Conservation (phyloP, 805 yeast species). For the Starmerella apis region DNA sequence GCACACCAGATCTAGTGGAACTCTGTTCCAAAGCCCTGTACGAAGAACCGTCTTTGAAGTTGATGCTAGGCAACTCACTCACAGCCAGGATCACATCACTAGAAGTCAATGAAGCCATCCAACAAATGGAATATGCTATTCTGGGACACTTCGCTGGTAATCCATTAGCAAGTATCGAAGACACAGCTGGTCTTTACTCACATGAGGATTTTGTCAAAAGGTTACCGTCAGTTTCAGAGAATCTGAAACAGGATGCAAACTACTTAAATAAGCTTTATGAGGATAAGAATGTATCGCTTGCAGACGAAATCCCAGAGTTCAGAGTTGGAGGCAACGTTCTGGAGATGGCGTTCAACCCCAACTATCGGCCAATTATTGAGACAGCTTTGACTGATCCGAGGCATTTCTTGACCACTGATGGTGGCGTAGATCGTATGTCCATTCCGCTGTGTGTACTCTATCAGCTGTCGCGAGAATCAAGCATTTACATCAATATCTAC, state of each 20-base stretch:
- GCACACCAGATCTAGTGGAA: constrained; percentile 13
- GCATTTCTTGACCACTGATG: neutral
- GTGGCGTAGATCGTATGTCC: constrained; percentile 12
- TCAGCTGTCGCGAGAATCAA: constrained; percentile 69
- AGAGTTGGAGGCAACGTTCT: constrained; percentile 33
- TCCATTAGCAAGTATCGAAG: constrained; percentile 28
- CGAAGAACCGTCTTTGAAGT: constrained; percentile 1
- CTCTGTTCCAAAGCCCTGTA: constrained; percentile 2
- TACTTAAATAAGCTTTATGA: neutral
- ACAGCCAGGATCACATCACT: neutral
- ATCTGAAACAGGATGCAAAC: neutral
- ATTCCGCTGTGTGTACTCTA: constrained; percentile 53
- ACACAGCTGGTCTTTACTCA: constrained; percentile 20
- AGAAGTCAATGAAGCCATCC: constrained; percentile 18
- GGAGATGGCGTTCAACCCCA: constrained; percentile 37
- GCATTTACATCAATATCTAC: constrained; percentile 51
- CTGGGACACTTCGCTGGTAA: constrained; percentile 34
- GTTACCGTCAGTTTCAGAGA: constrained; percentile 32
- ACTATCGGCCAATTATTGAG: constrained; percentile 36
- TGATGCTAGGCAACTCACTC: constrained; percentile 6
- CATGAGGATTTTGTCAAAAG: constrained; percentile 7
- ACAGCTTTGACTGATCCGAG: constrained; percentile 37
- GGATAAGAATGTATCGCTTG: neutral
- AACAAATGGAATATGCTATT: constrained; percentile 28
- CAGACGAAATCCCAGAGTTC: constrained; percentile 37